A percentile compares a stretch with the other conserved stretches of the same genome.
These are phyloP conservation scores for Apiotrichum gracile DNA, from an alignment of 1,284 basidiomycete genomes.

Conservation along the genomic window DNA sequence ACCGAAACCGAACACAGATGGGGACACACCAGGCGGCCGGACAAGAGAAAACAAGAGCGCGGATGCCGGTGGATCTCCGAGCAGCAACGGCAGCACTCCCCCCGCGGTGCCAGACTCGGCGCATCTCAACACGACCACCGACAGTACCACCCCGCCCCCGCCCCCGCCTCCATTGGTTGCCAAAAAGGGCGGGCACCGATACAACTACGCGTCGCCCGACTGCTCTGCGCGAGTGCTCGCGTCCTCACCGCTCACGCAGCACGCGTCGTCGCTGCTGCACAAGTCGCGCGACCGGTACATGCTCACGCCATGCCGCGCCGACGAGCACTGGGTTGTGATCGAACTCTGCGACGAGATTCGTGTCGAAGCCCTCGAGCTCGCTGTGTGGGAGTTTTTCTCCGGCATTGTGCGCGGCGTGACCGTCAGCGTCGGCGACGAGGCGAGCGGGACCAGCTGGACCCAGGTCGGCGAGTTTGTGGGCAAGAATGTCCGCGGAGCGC, in stretches of 20 bases:
- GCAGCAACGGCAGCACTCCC: not conserved
- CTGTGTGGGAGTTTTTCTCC: slow-evolving; percentile 97
- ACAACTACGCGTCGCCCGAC: slow-evolving; percentile 90
- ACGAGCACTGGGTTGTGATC: slow-evolving; percentile 78
- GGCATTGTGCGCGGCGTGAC: slow-evolving; percentile 90
- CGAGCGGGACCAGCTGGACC: slow-evolving; percentile 43
- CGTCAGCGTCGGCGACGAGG: slow-evolving; percentile 73
- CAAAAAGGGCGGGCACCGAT: slow-evolving; percentile 53
- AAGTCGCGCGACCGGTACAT: slow-evolving; percentile 93
- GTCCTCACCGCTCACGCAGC: slow-evolving; percentile 75
- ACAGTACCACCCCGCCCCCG: not conserved
- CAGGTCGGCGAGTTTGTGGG: slow-evolving; percentile 67
- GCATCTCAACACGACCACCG: not conserved
- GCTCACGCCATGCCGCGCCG: slow-evolving; percentile 80
- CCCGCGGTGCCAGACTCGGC: not conserved
- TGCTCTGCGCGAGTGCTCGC: slow-evolving; percentile 88
- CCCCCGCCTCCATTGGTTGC: not conserved
- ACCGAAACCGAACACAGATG: not conserved
- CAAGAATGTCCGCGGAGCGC: slow-evolving; percentile 85
- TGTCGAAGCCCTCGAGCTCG: slow-evolving; percentile 91
- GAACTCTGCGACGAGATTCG: slow-evolving; percentile 96
- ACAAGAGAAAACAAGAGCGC: not conserved
- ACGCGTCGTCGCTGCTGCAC: slow-evolving; percentile 74
- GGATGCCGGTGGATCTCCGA: not conserved
- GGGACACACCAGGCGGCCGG: not conserved